Evolutionary conservation across 2,329 filamentous ascomycete genomes (phyloP), one percentile per base, ranked within the genome.

Genomic region (Pseudogymnoascus sp.): DNA sequence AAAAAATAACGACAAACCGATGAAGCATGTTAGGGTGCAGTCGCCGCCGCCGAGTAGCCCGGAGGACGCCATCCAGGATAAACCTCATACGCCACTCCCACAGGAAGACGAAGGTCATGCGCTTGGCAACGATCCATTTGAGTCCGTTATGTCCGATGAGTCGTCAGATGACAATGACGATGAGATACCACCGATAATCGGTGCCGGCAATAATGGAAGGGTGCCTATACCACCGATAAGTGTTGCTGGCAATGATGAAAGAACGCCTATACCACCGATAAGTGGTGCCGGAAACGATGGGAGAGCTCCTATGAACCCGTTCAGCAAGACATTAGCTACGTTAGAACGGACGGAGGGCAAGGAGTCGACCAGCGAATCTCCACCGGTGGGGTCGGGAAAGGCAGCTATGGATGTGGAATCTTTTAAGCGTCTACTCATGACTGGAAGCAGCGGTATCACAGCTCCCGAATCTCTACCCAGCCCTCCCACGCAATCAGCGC

Each of bases 391-490:
- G 36, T 72, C 76, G 21, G 69, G 73, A 68, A 62, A 74, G 68
- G 69, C 75, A 16, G 81, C 84, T 0, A 75, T 93, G 66, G 89
- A 95, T 71, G 90, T 93, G 0, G 86, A 91, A 71, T 86, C 89
- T 6, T 95, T 95, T 76, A 87, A 87, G 71, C 82, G 87, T 64
- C 76, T 95, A 65, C 80, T 95, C 59, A 79, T 95, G 77, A 95
- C 89, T 0, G 90, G 90, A 18, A 84, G 86, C 69, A 73, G 83
- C 37, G 81, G 76, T 44, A 66, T 73, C 50, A 64, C 71, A 31
- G 69, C 65, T 36, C 46, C 68, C 65, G 59, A 66, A 34, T 18
- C 50, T 72, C 65, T 74, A 71, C 46, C 46, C 10, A 60, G 67
- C 31, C 69, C 70, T 61, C 62, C 73, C 46, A 62, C 67, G 42